Percentiles rank a stretch among this genome's conserved stretches.
phyloP scores from a whole-genome alignment of 768 basidiomycete genomes.

The Galerina marginata region DNA sequence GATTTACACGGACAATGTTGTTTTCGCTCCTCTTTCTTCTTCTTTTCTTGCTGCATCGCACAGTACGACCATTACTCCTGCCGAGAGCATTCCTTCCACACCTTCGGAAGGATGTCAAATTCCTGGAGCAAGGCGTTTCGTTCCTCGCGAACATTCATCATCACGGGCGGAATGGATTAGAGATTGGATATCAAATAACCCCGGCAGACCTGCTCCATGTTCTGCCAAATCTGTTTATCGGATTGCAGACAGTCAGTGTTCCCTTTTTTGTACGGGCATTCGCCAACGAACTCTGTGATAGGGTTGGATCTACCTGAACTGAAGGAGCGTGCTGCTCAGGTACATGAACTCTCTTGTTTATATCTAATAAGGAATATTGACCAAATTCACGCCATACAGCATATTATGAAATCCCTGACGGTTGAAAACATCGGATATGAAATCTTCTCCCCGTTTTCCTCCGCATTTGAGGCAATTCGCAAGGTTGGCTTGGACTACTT shows the following conservation, averaged over 20 bases:
- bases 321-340: conserved; percentile 72
- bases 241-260: conserved; percentile 74
- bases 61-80: conserved; percentile 25
- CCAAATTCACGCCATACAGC: conserved; percentile 40
- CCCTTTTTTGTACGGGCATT: background rate
- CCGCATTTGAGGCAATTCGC: conserved; percentile 79
- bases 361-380: background rate
- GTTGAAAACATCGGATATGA: conserved; percentile 86
- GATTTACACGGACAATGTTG: conserved; percentile 86
- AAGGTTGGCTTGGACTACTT: conserved; percentile 48
- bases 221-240: conserved; percentile 87
- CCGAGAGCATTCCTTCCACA: conserved; percentile 28
- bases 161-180: conserved; percentile 70
- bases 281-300: conserved; percentile 29
- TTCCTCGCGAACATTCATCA: conserved; percentile 28
- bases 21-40: conserved; percentile 85
- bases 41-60: conserved; percentile 48
- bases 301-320: conserved; percentile 76
- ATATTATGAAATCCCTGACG: conserved; percentile 77
- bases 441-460: conserved; percentile 85
- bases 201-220: conserved; percentile 68
- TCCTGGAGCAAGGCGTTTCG: conserved; percentile 22
- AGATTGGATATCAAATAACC: conserved; percentile 67
- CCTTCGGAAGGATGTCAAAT: conserved; percentile 36
- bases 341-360: conserved; percentile 18